Evolutionary conservation across 108 stramenopile species (phyloP).

Genomic region (Thalassiosira profunda): DNA sequence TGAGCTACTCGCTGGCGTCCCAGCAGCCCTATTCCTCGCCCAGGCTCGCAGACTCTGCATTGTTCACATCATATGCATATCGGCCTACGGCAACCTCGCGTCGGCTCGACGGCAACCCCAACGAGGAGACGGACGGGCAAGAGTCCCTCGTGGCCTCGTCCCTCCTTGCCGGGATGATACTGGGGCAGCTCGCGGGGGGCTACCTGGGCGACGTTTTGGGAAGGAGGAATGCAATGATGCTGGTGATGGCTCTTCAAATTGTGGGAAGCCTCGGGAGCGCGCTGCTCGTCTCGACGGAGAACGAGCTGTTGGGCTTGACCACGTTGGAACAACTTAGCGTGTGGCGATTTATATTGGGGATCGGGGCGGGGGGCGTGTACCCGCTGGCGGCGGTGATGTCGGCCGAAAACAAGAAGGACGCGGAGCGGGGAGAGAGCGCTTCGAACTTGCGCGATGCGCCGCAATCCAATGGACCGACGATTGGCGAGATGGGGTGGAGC

Average conservation of each 20-base stretch:
- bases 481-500: not conserved
- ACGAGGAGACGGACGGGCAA: conserved; percentile 9
- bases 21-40: conserved; percentile 25
- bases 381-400: conserved; percentile 70
- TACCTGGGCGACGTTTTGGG: conserved; percentile 81
- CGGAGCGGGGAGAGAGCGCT: not conserved
- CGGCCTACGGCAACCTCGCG: not conserved
- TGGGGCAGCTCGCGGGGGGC: conserved; percentile 88
- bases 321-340: conserved; percentile 43
- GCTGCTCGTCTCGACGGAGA: conserved; percentile 5
- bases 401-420: conserved; percentile 44
- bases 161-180: conserved; percentile 87
- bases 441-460: not conserved
- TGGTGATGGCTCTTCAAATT: conserved; percentile 85
- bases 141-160: conserved; percentile 67
- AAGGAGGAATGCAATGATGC: conserved; percentile 60
- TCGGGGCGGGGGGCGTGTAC: conserved; percentile 78
- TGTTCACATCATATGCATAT: not conserved
- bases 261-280: conserved; percentile 70
- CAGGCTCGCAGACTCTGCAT: not conserved
- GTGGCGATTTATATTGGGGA: conserved; percentile 69
- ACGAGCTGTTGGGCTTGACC: not conserved
- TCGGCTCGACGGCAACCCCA: not conserved
- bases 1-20: conserved; percentile 34
- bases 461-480: conserved; percentile 1